Base-by-base conservation (phyloP, 106 monocot genomes). In the Ottelia alismoides region DNA sequence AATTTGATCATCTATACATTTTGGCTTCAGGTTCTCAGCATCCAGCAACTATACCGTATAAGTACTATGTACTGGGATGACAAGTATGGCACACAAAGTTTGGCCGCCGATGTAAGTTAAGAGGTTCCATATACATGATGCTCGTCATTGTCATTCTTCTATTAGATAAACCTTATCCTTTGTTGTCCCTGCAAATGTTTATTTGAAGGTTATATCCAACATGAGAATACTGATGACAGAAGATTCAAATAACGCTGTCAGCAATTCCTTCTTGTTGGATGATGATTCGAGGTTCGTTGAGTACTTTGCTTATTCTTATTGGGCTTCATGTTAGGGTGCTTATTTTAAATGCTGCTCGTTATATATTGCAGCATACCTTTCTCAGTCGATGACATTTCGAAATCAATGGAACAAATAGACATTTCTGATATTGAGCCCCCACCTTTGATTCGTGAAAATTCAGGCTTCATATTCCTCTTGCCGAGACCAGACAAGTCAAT, bases 31-130 rank as follows among this genome's bases (percentile, higher is more conserved):
- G 81, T 85, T 22, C 79, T 98, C 63, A 90, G 89, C 62, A 89
- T 90, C 72, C 98, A 90, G 55, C 98, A 98, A 53, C 57, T 98
- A 31, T 98, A 98, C 65, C 59, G 98, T 27, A 98, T 98, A 69
- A 85, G 98, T 49, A 98, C 98, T 16, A 90, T 98, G 98, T 98
- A 98, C 63, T 98, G 98, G 98, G 98, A 98, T 72, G 98, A 98
- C 52, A 98, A 89, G 62, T 98, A 90, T 70, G 89, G 89, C n/a
- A 98, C 98, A 20, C 85, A 98, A 30, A 98, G 85, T 50, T 85
- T 98, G 2, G 73, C 98, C 17, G 70, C 84, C 7, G 89, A 90
- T 76, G 98, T 90, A 82, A 82, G 79, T 54, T 35, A 29, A 1
- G n/a, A n/a, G n/a, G n/a, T n/a, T n/a, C n/a, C n/a, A n/a, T n/a